Percentiles rank a stretch among this genome's conserved stretches.
Conservation (phyloP, 179 eudicot species). For the Pouteria campechiana region DNA sequence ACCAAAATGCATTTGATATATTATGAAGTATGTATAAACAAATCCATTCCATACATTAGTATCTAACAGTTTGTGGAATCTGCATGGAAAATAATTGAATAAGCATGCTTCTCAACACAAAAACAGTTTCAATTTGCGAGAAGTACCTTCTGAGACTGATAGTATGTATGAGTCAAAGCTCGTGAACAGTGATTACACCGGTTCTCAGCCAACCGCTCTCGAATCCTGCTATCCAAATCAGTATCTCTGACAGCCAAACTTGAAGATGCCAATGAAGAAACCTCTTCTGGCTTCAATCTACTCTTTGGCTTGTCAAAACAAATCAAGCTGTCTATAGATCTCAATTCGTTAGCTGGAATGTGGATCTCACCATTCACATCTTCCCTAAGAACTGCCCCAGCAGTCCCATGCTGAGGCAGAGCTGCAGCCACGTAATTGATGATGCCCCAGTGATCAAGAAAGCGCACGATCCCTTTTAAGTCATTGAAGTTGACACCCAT, state of each 20-base stretch:
- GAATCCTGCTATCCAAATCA: conserved; percentile 60
- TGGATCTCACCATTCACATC: conserved; percentile 70
- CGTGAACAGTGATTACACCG: conserved; percentile 59
- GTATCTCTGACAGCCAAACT: conserved; percentile 27
- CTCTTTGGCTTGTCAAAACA: conserved; percentile 81
- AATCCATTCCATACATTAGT: no score
- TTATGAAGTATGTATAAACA: no score
- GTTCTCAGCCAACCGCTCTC: conserved; percentile 64
- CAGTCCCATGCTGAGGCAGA: conserved; percentile 26
- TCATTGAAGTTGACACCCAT: conserved; percentile 54
- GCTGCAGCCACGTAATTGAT: conserved; percentile 60
- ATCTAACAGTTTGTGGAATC: no score
- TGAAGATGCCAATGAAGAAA: conserved; percentile 32
- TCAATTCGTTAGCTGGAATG: conserved; percentile 72
- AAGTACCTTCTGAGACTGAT: conserved; percentile 87
- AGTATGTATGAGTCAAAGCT: conserved; percentile 38
- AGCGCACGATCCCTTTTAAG: conserved; percentile 56
- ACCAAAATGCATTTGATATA: no score
- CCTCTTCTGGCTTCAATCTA: conserved; percentile 48
- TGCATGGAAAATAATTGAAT: background rate
- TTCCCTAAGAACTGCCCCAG: conserved; percentile 47
- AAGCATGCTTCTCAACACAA: background rate
- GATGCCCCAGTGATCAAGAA: conserved; percentile 93
- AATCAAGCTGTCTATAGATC: conserved; percentile 83
- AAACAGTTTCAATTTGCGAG: conserved; percentile 21